Base-by-base conservation (phyloP, 495 filamentous ascomycete species). In the Friedmanniomyces endolithicus region DNA sequence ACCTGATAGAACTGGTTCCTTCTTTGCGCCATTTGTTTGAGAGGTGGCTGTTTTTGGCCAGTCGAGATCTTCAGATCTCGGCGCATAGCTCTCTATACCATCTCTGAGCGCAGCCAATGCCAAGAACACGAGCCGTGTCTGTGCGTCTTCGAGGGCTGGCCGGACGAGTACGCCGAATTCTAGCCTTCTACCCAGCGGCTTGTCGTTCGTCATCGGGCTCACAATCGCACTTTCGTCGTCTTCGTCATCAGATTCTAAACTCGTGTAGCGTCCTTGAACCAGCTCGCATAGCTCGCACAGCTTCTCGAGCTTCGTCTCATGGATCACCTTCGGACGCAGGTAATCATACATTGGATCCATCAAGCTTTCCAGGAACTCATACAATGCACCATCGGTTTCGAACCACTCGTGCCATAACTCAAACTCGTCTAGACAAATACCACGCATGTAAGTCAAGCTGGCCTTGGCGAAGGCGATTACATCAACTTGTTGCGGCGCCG, bases 261-360 rank as follows among this genome's bases (percentile, higher is more conserved):
- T 72, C 61, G 90, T 75, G 58, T 94, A 94, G 40, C 84, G 81
- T n/a, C 86, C 86, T 59, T 90, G 87, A 11, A 95, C 71, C 65
- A 90, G 75, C 9, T 82, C 83, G 52, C 88, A 83, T 0, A 95
- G 71, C 61, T 87, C 85, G 68, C 88, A 94, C 3, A 90, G 77
- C 71, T 85, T 79, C 71, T 88, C 61, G 59, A 85, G 72, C 78
- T 71, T 78, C 19, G 75, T 82, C 64, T 87, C 84, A 58, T 83
- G 82, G 41, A 86, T 84, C 22, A 81, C 85, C 29, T 77, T 72
- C 8, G 84, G 84, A 31, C 80, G 74, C 22, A 88, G 71, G 59
- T 85, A 73, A 54, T 88, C 84, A 60, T 85, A 85, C n/a, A 87
- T 68, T 9, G 84, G 82, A 67, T 87, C 84, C 61, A 82, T 85